Evolutionary conservation across 2,329 filamentous ascomycete genomes (phyloP).

Genomic region (Aspergillus ustus): DNA sequence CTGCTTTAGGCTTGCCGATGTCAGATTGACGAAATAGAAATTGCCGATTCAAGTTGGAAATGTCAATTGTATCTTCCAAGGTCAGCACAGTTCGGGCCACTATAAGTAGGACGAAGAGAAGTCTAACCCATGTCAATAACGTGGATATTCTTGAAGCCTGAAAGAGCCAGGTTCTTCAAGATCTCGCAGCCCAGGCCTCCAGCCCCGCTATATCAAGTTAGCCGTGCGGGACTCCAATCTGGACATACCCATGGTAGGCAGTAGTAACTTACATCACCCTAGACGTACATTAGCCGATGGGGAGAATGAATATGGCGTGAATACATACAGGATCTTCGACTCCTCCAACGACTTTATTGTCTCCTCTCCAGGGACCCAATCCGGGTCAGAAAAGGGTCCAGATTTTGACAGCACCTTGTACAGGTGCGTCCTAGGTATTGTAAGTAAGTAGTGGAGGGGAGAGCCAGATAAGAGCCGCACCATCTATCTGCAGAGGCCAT

Average conservation of each 20-base stretch:
- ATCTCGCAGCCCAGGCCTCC: slow-evolving; percentile 96
- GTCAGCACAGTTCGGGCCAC: slow-evolving; percentile 21
- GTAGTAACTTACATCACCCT: slow-evolving; percentile 57
- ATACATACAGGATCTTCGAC: slow-evolving; percentile 73
- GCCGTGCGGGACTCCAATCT: slow-evolving; percentile 34
- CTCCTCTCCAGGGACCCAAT: slow-evolving; percentile 56
- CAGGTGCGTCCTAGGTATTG: slow-evolving; percentile 71
- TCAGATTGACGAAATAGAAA: slow-evolving; percentile 93
- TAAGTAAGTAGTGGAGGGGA: slow-evolving; percentile 22
- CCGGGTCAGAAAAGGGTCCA: slow-evolving; percentile 80
- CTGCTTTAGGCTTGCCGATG: slow-evolving; percentile 91
- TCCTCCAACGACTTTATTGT: slow-evolving; percentile 64
- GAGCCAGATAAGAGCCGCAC: slow-evolving; percentile 3
- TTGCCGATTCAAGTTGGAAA: slow-evolving; percentile 96
- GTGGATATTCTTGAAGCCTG: slow-evolving; percentile 95
- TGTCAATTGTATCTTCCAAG: slow-evolving; percentile 87
- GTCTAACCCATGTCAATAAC: slow-evolving; percentile 95
- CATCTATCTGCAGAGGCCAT: slow-evolving; percentile 27
- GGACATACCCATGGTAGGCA: not conserved
- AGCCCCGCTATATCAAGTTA: slow-evolving; percentile 68
- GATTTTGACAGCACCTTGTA: slow-evolving; percentile 76
- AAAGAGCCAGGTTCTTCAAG: slow-evolving; percentile 91
- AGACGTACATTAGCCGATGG: slow-evolving; percentile 26
- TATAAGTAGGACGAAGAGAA: not conserved
- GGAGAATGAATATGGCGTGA: not conserved